Evolutionary conservation across 768 basidiomycete species (phyloP), one percentile per base, ranked within the genome.

Genomic region (Leccinum variicolor): DNA sequence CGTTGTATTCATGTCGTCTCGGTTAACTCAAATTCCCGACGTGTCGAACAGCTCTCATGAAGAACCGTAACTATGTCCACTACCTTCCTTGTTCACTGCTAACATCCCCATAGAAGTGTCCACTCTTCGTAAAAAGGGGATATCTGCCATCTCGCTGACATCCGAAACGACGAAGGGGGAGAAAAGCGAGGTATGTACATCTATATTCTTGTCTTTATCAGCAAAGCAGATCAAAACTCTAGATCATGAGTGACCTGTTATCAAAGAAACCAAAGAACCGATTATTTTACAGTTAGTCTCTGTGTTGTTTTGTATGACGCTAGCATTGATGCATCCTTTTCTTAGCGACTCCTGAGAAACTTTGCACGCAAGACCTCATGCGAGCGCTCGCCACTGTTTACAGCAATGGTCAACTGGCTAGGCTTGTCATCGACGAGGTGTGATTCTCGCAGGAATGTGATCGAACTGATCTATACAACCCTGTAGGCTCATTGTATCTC

Each of bases 341-440:
- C 47, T 26, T 58, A 90, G 90, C 84, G 29, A 93, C 92, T 1
- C 92, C 92, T 0, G 92, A 94, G 68, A 84, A 83, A 52, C 74
- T 92, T 43, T 79, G 79, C 50, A 81, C 76, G 0, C 46, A 73
- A 8, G 83, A 87, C 10, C 82, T 92, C 54, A 69, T 78, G 55
- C 69, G 69, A 31, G 68, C 84, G 1, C 73, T 94, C 26, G 70
- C 75, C 7, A 70, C 66, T 2, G 66, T 87, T 15, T 76, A 90
- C 59, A 66, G 75, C n/a, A 77, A 84, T 15, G 75, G 78, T 8
- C 78, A 83, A 54, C 74, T 94, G 4, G 89, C 86, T 59, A 78
- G 91, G 7, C 75, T 94, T 6, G 89, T 94, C 13, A 80, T 94
- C 3, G 92, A 94, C 55, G 92, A 94, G 80, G 89, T 87, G 57